Evolutionary conservation across 805 yeast genomes (phyloP).

Genomic region (Pichia kluyveri): DNA sequence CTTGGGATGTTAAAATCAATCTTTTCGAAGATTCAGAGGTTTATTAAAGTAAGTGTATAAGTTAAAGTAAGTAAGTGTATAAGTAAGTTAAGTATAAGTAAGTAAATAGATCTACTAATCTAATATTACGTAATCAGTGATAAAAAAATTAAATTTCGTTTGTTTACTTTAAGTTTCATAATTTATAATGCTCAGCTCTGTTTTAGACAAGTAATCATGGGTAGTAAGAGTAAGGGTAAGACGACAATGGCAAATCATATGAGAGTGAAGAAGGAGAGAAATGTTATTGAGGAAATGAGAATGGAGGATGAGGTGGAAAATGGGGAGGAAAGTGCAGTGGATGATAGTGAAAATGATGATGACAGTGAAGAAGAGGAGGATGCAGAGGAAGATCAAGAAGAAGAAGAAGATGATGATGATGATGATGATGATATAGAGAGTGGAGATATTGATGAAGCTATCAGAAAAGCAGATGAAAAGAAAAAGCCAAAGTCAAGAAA

Average conservation of each 20-base stretch:
- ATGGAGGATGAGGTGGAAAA: neutral
- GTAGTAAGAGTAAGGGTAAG: no score
- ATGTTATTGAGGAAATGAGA: neutral
- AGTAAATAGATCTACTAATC: no score
- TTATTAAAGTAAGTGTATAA: no score
- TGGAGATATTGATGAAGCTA: constrained; percentile 6
- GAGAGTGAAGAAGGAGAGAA: neutral
- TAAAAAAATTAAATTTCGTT: no score
- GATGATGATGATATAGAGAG: constrained; percentile 2
- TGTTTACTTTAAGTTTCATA: no score
- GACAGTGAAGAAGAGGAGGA: neutral
- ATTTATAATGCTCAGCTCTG: no score
- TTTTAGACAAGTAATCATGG: no score
- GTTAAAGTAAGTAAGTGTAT: no score
- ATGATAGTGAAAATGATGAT: neutral
- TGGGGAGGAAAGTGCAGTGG: neutral
- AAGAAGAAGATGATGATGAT: neutral
- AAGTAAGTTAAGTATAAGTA: no score
- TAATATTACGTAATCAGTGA: no score
- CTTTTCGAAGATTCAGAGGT: neutral
- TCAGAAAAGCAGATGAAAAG: constrained; percentile 1
- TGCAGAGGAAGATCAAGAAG: neutral
- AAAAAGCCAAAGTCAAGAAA: neutral
- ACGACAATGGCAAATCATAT: no score
- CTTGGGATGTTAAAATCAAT: constrained; percentile 6